Percentiles rank a stretch among this genome's conserved stretches.
phyloP scores from a whole-genome alignment of 805 yeast species.

The Candida orba region DNA sequence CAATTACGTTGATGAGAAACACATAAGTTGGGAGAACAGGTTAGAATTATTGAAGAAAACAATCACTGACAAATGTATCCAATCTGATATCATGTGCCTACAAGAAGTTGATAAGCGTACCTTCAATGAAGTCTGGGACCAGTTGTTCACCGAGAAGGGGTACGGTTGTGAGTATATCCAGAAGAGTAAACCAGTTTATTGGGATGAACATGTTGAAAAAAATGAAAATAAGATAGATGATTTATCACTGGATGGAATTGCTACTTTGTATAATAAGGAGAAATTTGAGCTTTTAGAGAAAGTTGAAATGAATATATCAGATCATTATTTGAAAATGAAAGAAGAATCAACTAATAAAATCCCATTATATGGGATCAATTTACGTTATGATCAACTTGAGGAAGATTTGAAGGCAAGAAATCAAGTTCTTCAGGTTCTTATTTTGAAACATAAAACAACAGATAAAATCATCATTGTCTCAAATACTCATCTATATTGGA shows the following conservation, averaged over 20 bases:
- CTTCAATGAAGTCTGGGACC: constrained; percentile 35
- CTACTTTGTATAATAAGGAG: constrained; percentile 42
- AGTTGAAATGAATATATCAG: constrained; percentile 26
- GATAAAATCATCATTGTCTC: constrained; percentile 37
- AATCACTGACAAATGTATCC: constrained; percentile 25
- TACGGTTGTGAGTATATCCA: constrained; percentile 41
- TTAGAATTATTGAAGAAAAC: constrained; percentile 35
- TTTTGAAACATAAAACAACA: constrained; percentile 37
- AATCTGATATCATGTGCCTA: constrained; percentile 53
- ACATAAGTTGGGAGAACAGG: constrained; percentile 43
- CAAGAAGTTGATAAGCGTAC: constrained; percentile 43
- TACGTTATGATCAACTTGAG: background rate
- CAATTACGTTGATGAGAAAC: constrained; percentile 38
- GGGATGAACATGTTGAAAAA: constrained; percentile 32
- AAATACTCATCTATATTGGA: constrained; percentile 62
- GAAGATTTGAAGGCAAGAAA: constrained; percentile 34
- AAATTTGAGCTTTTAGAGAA: constrained; percentile 37
- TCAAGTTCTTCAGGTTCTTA: constrained; percentile 50
- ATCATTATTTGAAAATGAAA: constrained; percentile 10
- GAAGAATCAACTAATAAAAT: constrained; percentile 8
- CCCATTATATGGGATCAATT: background rate
- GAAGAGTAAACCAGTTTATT: constrained; percentile 46
- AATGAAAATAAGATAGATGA: constrained; percentile 22
- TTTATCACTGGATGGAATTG: constrained; percentile 48
- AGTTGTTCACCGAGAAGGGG: constrained; percentile 26